Evolutionary conservation across 2,329 filamentous ascomycete genomes (phyloP).

Genomic region (Neonectria magnoliae): DNA sequence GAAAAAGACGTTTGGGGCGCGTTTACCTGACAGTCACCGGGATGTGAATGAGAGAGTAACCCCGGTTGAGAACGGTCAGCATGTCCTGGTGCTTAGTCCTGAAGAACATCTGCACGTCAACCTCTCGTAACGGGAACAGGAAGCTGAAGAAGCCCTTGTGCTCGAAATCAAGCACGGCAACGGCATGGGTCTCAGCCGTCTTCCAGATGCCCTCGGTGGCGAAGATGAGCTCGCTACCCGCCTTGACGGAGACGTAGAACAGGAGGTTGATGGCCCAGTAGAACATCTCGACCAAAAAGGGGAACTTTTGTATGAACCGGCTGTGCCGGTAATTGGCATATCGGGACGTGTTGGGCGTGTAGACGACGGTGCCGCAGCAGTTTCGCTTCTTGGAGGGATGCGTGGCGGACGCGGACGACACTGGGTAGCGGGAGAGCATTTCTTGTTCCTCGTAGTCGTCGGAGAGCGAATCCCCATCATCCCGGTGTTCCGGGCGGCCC

Average conservation of each 20-base stretch:
- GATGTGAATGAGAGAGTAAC: constrained; percentile 69
- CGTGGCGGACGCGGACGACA: constrained; percentile 35
- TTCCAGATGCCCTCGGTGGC: constrained; percentile 60
- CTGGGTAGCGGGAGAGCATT: constrained; percentile 18
- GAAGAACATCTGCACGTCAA: constrained; percentile 66
- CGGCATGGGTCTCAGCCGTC: constrained; percentile 64
- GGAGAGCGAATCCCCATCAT: constrained; percentile 31
- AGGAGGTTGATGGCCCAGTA: constrained; percentile 75
- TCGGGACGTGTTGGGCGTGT: constrained; percentile 69
- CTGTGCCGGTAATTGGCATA: constrained; percentile 70
- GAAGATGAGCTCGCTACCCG: constrained; percentile 45
- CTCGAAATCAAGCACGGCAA: constrained; percentile 65
- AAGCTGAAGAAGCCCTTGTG: constrained; percentile 59
- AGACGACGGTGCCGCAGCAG: constrained; percentile 58
- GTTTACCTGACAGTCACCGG: constrained; percentile 66
- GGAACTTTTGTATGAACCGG: constrained; percentile 71
- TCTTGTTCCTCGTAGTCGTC: constrained; percentile 38
- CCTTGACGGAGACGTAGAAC: constrained; percentile 60
- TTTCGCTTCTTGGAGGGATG: constrained; percentile 59
- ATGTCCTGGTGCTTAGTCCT: constrained; percentile 62
- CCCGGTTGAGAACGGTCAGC: constrained; percentile 66
- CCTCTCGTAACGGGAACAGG: constrained; percentile 63
- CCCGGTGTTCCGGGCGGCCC: constrained; percentile 35
- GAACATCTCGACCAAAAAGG: constrained; percentile 78
- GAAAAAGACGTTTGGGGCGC: not conserved